Percentiles rank a stretch among this genome's conserved stretches.
phyloP scores from a whole-genome alignment of 495 filamentous ascomycete species.

The Hyaloscypha variabilis region DNA sequence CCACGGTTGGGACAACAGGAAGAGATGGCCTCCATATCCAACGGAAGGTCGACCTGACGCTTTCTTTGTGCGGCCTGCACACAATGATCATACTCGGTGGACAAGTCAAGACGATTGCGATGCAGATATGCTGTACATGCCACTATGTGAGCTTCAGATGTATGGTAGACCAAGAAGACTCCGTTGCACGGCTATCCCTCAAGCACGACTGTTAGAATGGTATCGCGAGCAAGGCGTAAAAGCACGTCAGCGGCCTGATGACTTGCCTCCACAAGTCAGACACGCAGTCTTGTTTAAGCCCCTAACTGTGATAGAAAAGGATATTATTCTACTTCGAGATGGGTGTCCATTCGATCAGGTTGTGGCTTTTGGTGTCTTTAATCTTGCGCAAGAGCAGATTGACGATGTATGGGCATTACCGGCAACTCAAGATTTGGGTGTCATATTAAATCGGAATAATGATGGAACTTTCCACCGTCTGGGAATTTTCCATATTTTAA shows the following conservation, averaged over 20 bases:
- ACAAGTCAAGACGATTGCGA: background rate
- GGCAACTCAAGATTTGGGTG: background rate
- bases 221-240: background rate
- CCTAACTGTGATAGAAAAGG: background rate
- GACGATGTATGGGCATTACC: constrained; percentile 6
- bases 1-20: constrained; percentile 12
- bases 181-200: background rate
- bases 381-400: background rate
- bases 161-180: constrained; percentile 1
- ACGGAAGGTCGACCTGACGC: background rate
- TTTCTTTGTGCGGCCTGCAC: constrained; percentile 1
- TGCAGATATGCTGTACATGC: background rate
- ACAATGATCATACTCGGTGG: background rate
- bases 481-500: constrained; percentile 11
- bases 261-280: constrained; percentile 2
- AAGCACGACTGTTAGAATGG: background rate
- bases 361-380: constrained; percentile 11
- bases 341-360: constrained; percentile 7
- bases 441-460: background rate
- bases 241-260: constrained; percentile 1
- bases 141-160: background rate
- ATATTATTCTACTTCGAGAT: background rate
- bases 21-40: constrained; percentile 9
- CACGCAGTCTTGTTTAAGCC: background rate
- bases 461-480: background rate